Base-by-base conservation (phyloP, 306 rosid species). In the Castanopsis chinensis region DNA sequence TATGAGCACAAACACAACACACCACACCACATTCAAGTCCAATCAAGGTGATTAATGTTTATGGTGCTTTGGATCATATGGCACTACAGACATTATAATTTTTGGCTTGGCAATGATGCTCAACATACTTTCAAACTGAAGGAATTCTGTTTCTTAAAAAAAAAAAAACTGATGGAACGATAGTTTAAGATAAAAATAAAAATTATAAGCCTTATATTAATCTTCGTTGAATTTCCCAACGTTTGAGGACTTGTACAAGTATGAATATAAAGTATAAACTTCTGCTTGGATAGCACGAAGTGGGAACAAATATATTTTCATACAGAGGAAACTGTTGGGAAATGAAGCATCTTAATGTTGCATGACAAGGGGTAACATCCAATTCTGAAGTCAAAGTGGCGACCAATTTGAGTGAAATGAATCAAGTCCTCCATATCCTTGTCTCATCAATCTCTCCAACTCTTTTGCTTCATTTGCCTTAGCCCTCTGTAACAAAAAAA, bases 401-500 rank as follows among this genome's bases (percentile, higher is more conserved):
- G 91, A 78, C 94, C 93, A 92, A 69, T 64, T 84, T 91, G 95
- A 85, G 85, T 91, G 93, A 86, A 86, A 87, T 86, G 89, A 79
- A 74, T 86, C 81, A 37, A 77, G 73, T 85, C 89, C 92, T 82
- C 89, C 97, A 91, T 85, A 79, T 49, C 89, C 96, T 85, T 84
- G 98, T 83, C 80, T 90, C 80, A 76, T 87, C 84, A 90, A 75
- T 81, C 80, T 89, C 59, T 76, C 90, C 83, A 89, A 77, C 77
- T 88, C 94, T 79, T 78, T 89, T 85, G 95, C 92, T 88, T 91
- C 92, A 73, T 84, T 73, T 80, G 92, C 98, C 73, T 83, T 92
- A 79, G 94, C 93, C 77, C 88, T 95, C 97, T 93, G 84, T 81
- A 75, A 53, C 81, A 84, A 43, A 43, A 61, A 82, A 72, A 69